Evolutionary conservation across 1,139 yeast genomes (phyloP).

Genomic region (Sugiyamaella japonica): DNA sequence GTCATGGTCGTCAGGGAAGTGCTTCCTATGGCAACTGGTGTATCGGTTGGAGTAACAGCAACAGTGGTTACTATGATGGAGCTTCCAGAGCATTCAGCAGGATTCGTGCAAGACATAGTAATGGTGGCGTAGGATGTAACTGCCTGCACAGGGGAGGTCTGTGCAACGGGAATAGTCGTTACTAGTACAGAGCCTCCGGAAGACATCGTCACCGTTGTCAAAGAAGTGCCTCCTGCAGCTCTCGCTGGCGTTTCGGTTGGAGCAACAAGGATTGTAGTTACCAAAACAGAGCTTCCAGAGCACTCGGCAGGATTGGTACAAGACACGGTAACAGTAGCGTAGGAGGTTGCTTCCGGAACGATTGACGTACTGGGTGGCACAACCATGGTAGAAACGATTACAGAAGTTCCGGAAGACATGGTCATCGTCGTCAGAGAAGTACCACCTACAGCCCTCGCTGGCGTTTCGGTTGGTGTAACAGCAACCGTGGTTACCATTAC

Average conservation of each 20-base stretch:
- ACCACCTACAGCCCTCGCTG: neutral
- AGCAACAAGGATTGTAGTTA: conserved; percentile 13
- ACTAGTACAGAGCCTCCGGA: conserved; percentile 1
- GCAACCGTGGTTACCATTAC: conserved; percentile 12
- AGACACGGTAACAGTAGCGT: conserved; percentile 12
- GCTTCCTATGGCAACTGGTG: neutral
- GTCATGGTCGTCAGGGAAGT: conserved; percentile 10
- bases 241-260: neutral
- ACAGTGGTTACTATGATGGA: conserved; percentile 15
- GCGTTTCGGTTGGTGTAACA: neutral
- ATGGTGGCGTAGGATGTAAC: conserved; percentile 8
- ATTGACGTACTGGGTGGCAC: conserved; percentile 5
- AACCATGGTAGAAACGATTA: conserved; percentile 7
- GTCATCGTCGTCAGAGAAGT: conserved; percentile 11
- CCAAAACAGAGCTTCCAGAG: conserved; percentile 14
- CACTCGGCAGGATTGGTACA: conserved; percentile 18
- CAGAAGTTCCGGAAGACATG: conserved; percentile 9
- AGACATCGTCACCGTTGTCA: conserved; percentile 12
- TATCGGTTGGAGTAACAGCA: conserved; percentile 9
- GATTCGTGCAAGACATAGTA: conserved; percentile 16
- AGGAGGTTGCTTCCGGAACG: neutral
- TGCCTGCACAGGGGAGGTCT: neutral
- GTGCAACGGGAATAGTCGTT: neutral
- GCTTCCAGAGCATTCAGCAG: conserved; percentile 15
- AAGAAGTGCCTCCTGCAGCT: neutral